Evolutionary conservation across 2,329 filamentous ascomycete species (phyloP).

Genomic region (Elsinoe batatas): DNA sequence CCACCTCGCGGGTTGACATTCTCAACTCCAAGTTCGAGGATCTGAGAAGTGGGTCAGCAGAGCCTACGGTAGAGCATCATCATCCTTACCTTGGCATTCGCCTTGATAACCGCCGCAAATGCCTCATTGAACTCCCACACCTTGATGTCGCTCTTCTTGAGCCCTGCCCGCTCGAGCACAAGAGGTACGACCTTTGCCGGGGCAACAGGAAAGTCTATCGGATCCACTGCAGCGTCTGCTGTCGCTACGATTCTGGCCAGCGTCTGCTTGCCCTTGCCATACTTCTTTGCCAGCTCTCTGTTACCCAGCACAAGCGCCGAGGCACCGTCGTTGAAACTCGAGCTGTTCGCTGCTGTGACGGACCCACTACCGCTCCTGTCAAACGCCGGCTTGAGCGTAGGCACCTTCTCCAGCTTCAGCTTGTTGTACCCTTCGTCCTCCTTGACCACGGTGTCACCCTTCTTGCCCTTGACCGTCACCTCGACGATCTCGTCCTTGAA

Average conservation of each 20-base stretch:
- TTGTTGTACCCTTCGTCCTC: conserved; percentile 86
- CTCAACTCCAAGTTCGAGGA: conserved; percentile 68
- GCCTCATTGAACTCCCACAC: conserved; percentile 99
- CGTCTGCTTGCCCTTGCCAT: conserved; percentile 66
- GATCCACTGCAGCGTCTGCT: conserved; percentile 81
- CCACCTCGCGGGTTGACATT: conserved; percentile 82
- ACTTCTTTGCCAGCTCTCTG: conserved; percentile 69
- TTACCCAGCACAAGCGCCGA: conserved; percentile 79
- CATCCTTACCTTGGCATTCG: conserved; percentile 66
- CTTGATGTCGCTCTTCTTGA: conserved; percentile 82
- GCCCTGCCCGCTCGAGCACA: conserved; percentile 77
- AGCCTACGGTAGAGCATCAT: conserved; percentile 11
- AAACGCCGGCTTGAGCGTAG: conserved; percentile 84
- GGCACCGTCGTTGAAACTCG: conserved; percentile 88
- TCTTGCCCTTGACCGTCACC: conserved; percentile 73
- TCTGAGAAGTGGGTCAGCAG: conserved; percentile 38
- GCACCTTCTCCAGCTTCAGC: conserved; percentile 76
- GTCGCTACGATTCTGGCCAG: conserved; percentile 78
- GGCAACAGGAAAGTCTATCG: conserved; percentile 89
- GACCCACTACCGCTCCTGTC: conserved; percentile 75
- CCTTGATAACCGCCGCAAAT: conserved; percentile 89
- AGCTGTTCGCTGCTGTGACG: conserved; percentile 90
- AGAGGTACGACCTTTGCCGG: conserved; percentile 87
- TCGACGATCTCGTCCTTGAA: conserved; percentile 88
- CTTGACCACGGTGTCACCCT: conserved; percentile 68